Percentiles rank a stretch among this genome's conserved stretches.
phyloP scores from a whole-genome alignment of 2,329 filamentous ascomycete genomes.

The Fusarium sp. region DNA sequence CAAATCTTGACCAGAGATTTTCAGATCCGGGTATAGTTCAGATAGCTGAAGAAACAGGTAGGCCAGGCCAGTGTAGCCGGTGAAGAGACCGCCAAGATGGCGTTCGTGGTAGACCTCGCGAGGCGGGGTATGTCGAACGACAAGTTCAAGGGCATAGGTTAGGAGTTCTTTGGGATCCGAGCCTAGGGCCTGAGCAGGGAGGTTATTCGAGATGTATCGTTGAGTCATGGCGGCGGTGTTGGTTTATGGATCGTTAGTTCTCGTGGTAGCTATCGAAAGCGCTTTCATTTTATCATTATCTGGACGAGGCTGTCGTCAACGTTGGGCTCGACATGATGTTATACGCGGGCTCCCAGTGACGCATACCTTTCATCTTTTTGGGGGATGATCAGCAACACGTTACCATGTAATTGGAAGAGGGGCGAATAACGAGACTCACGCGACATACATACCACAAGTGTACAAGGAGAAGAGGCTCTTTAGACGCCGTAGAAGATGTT shows the following conservation, averaged over 20 bases:
- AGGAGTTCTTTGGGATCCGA: constrained; percentile 47
- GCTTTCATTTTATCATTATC: constrained; percentile 5
- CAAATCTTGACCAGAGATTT: constrained; percentile 55
- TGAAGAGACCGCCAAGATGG: constrained; percentile 60
- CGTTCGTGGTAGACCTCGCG: constrained; percentile 48
- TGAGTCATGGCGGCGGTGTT: constrained; percentile 37
- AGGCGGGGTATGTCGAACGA: constrained; percentile 52
- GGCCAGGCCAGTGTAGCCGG: constrained; percentile 66
- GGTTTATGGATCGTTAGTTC: constrained; percentile 1
- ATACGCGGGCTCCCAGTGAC: constrained; percentile 33
- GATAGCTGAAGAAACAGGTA: constrained; percentile 65
- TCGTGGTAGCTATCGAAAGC: neutral
- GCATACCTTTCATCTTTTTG: constrained; percentile 34
- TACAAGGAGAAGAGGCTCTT: constrained; percentile 8
- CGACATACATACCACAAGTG: constrained; percentile 29
- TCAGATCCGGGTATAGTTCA: constrained; percentile 54
- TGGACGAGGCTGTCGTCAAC: constrained; percentile 13
- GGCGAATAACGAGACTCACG: constrained; percentile 26
- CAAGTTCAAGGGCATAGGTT: constrained; percentile 50
- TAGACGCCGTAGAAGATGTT: neutral
- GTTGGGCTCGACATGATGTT: constrained; percentile 23
- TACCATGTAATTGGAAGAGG: constrained; percentile 30
- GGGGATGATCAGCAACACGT: constrained; percentile 32
- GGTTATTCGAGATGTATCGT: constrained; percentile 51
- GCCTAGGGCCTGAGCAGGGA: constrained; percentile 45